Conservation (phyloP, 352 stramenopile genomes). For the Globisporangium cederbergense region DNA sequence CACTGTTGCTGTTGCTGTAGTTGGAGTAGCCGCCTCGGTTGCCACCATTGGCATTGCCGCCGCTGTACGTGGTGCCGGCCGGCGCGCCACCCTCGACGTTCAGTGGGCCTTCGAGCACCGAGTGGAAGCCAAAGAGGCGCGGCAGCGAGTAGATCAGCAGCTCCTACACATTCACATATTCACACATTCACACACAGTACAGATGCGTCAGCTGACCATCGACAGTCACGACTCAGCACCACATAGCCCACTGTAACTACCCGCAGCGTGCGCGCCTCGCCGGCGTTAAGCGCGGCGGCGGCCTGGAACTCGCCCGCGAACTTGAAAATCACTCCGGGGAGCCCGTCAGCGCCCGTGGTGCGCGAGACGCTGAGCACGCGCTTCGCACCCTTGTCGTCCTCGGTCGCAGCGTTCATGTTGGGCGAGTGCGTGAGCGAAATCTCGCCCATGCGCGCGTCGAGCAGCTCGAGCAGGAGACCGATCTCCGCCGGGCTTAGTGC, state of each 20-base stretch:
- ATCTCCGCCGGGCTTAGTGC: slow-evolving; percentile 74
- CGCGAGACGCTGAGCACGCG: slow-evolving; percentile 51
- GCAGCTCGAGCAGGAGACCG: slow-evolving; percentile 70
- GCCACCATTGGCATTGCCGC: slow-evolving; percentile 22
- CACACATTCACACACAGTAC: background rate
- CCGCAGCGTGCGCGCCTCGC: slow-evolving; percentile 59
- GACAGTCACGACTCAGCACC: too few species aligned
- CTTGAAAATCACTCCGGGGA: slow-evolving; percentile 55
- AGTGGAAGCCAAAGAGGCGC: slow-evolving; percentile 75
- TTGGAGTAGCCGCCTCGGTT: slow-evolving; percentile 26
- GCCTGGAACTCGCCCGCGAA: slow-evolving; percentile 47
- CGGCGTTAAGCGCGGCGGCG: slow-evolving; percentile 56
- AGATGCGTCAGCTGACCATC: background rate
- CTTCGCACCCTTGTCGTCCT: slow-evolving; percentile 37
- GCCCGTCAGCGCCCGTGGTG: slow-evolving; percentile 36
- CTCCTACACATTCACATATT: slow-evolving; percentile 32
- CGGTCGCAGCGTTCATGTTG: slow-evolving; percentile 67
- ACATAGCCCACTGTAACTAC: slow-evolving; percentile 12
- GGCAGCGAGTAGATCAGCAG: slow-evolving; percentile 76
- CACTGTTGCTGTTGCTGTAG: slow-evolving; percentile 23
- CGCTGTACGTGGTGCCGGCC: slow-evolving; percentile 23
- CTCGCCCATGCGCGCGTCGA: slow-evolving; percentile 61
- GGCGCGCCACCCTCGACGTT: slow-evolving; percentile 41
- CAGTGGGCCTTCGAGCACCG: slow-evolving; percentile 63
- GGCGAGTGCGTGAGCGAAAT: slow-evolving; percentile 72